phyloP scores from a whole-genome alignment of 2,329 filamentous ascomycete genomes.

The Penicillium freii region DNA sequence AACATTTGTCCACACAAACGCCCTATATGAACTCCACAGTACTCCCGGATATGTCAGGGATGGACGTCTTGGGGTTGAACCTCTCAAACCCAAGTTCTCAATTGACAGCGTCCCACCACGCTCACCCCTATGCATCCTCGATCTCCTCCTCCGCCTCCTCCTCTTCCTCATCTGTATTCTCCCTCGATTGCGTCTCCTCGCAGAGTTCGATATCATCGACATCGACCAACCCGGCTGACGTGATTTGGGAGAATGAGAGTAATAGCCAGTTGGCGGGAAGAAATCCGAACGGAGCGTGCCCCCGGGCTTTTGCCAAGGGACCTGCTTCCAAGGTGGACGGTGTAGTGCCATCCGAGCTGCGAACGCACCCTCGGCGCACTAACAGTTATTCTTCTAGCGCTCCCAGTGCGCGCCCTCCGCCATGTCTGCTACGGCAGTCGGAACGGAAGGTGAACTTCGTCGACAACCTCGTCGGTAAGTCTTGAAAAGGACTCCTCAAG shows the following conservation, averaged over 20 bases:
- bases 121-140: constrained; percentile 65
- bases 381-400: constrained; percentile 49
- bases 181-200: constrained; percentile 63
- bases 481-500: constrained; percentile 38
- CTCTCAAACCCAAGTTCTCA: constrained; percentile 38
- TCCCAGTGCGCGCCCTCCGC: constrained; percentile 61
- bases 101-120: constrained; percentile 35
- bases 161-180: constrained; percentile 76
- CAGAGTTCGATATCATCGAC: constrained; percentile 65
- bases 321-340: constrained; percentile 32
- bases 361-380: constrained; percentile 55
- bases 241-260: constrained; percentile 45
- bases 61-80: constrained; percentile 46
- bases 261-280: constrained; percentile 28
- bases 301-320: constrained; percentile 30
- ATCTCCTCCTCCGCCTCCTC: constrained; percentile 73
- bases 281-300: constrained; percentile 24
- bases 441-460: constrained; percentile 95
- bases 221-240: constrained; percentile 60
- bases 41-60: constrained; percentile 43
- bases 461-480: constrained; percentile 96
- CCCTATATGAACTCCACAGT: constrained; percentile 28
- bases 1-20: constrained; percentile 13
- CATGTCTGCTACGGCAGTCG: constrained; percentile 76
- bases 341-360: constrained; percentile 41